Evolutionary conservation across 2,329 filamentous ascomycete genomes (phyloP).

Genomic region (Xylariaceae sp.): DNA sequence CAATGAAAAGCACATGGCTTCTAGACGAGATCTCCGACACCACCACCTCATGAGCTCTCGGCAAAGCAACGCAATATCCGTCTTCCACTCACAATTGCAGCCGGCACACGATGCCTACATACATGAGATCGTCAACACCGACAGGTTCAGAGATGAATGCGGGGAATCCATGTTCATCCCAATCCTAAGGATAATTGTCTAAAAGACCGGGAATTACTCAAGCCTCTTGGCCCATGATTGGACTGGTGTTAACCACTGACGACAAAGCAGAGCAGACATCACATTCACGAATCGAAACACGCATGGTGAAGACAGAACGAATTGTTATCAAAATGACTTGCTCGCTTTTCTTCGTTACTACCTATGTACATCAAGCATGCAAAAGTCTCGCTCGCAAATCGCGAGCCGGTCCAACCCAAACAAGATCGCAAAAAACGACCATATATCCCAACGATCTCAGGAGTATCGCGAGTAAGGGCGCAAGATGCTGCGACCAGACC

Average conservation of each 20-base stretch:
- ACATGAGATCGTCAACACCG: not conserved
- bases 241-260: no score
- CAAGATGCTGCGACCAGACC: not conserved
- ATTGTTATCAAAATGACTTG: not conserved
- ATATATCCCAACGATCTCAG: not conserved
- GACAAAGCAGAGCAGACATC: not conserved
- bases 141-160: slow-evolving; percentile 4
- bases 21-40: no score
- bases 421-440: not conserved
- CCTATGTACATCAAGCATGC: not conserved
- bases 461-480: not conserved
- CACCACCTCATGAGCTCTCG: no score
- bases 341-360: not conserved
- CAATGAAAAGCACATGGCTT: no score
- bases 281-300: not conserved
- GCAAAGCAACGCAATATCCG: no score
- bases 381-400: not conserved
- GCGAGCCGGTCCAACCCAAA: not conserved
- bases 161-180: slow-evolving; percentile 16
- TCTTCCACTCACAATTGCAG: no score
- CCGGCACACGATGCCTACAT: not conserved
- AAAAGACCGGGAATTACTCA: not conserved
- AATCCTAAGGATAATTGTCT: not conserved
- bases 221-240: not conserved
- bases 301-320: not conserved